Percentiles rank a stretch among this genome's conserved stretches.
Evolutionary conservation across 2,329 filamentous ascomycete genomes (phyloP).

Genomic region (Cercospora brassicicola): DNA sequence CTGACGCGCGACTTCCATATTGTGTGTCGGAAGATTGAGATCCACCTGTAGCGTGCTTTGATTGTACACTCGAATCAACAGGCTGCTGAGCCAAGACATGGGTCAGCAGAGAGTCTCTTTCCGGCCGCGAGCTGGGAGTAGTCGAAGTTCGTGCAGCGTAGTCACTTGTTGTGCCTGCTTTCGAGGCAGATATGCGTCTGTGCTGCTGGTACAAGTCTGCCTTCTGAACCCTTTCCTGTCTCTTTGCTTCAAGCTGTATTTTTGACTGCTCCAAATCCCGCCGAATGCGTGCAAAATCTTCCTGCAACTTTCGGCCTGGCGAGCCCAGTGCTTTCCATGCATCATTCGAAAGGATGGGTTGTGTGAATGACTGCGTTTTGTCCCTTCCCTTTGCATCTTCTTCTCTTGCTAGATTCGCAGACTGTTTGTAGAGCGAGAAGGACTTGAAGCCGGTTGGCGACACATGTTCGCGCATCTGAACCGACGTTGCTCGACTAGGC

Average conservation of each 20-base stretch:
- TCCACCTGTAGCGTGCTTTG: too few relatives aligned
- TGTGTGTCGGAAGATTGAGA: too few relatives aligned
- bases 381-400: background rate
- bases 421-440: background rate
- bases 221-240: conserved; percentile 6
- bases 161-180: background rate
- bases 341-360: conserved; percentile 4
- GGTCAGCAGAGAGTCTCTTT: background rate
- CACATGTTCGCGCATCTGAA: background rate
- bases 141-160: background rate
- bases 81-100: background rate
- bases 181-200: background rate
- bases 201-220: conserved; percentile 3
- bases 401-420: background rate
- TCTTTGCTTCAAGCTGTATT: background rate
- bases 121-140: background rate
- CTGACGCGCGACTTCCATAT: background rate
- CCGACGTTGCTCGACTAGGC: background rate
- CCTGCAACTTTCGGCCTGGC: conserved; percentile 6
- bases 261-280: background rate
- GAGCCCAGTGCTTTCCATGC: conserved; percentile 4
- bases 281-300: conserved; percentile 1
- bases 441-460: background rate
- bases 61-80: too few relatives aligned
- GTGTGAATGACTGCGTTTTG: background rate